Evolutionary conservation across 371 early-diverging fungal genomes (phyloP).

Genomic region (Mucor lusitanicus): DNA sequence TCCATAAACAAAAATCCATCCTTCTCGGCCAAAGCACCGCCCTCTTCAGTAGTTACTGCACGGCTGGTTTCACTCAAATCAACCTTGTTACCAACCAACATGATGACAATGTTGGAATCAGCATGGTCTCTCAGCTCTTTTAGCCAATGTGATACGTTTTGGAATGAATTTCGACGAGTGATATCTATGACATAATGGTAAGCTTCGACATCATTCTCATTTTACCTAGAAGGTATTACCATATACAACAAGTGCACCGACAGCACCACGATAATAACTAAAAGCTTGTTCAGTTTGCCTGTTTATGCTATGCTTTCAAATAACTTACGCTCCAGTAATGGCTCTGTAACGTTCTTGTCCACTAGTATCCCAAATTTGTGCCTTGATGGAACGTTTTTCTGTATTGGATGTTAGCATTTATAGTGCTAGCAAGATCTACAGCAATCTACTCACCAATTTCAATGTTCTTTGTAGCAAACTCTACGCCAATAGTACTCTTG

Average conservation of each 20-base stretch:
- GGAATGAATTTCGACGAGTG: conserved; percentile 95
- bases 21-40: conserved; percentile 83
- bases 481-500: conserved; percentile 96
- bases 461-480: conserved; percentile 56
- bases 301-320: neutral
- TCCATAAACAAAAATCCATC: conserved; percentile 91
- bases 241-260: conserved; percentile 47
- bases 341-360: conserved; percentile 84
- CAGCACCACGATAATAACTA: conserved; percentile 51
- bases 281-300: too few species aligned
- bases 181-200: conserved; percentile 68
- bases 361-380: conserved; percentile 94
- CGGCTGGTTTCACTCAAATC: conserved; percentile 88
- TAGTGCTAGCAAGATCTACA: too few species aligned
- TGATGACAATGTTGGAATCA: conserved; percentile 90
- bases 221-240: conserved; percentile 26
- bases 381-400: conserved; percentile 59
- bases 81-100: conserved; percentile 99
- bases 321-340: conserved; percentile 67
- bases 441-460: conserved; percentile 66
- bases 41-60: conserved; percentile 87
- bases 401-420: conserved; percentile 31
- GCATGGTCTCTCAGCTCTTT: conserved; percentile 98
- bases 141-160: conserved; percentile 94
- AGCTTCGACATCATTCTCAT: neutral